phyloP scores from a whole-genome alignment of 192 early-diverging fungal species.

The Chytriomyces sp. region DNA sequence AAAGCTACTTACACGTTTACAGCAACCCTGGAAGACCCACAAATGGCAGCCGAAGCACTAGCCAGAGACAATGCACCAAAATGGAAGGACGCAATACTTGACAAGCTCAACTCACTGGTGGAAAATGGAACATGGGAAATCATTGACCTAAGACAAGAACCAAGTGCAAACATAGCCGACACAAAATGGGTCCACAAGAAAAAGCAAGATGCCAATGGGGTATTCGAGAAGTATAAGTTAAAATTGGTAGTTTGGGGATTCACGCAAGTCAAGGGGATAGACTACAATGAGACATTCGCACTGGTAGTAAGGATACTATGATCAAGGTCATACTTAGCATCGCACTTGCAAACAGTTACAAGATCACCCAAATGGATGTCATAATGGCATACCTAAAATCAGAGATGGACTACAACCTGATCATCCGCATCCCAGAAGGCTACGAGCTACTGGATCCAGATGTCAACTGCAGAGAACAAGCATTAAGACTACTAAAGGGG shows the following conservation, averaged over 20 bases:
- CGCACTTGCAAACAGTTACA: background rate
- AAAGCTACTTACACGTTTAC: too few relatives aligned
- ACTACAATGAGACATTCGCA: slow-evolving; percentile 50
- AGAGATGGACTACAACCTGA: slow-evolving; percentile 34
- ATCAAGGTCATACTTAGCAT: slow-evolving; percentile 29
- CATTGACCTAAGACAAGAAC: too few relatives aligned
- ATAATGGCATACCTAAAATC: slow-evolving; percentile 41
- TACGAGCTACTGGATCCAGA: background rate
- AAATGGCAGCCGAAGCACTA: background rate
- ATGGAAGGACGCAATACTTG: background rate
- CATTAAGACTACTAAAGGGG: background rate
- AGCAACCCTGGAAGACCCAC: too few relatives aligned
- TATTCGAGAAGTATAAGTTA: slow-evolving; percentile 38
- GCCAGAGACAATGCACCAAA: background rate
- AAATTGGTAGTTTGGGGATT: slow-evolving; percentile 43
- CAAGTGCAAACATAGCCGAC: too few relatives aligned
- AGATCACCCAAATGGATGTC: slow-evolving; percentile 45
- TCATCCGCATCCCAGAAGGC: slow-evolving; percentile 40
- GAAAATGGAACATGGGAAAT: slow-evolving; percentile 27
- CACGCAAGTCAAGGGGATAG: slow-evolving; percentile 41
- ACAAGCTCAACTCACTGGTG: slow-evolving; percentile 1
- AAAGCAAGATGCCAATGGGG: slow-evolving; percentile 36
- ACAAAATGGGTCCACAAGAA: slow-evolving; percentile 37
- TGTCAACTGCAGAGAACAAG: too few relatives aligned
- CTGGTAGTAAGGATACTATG: slow-evolving; percentile 44